phyloP scores from a whole-genome alignment of 352 stramenopile species.

The Thraustochytrium sp. region DNA sequence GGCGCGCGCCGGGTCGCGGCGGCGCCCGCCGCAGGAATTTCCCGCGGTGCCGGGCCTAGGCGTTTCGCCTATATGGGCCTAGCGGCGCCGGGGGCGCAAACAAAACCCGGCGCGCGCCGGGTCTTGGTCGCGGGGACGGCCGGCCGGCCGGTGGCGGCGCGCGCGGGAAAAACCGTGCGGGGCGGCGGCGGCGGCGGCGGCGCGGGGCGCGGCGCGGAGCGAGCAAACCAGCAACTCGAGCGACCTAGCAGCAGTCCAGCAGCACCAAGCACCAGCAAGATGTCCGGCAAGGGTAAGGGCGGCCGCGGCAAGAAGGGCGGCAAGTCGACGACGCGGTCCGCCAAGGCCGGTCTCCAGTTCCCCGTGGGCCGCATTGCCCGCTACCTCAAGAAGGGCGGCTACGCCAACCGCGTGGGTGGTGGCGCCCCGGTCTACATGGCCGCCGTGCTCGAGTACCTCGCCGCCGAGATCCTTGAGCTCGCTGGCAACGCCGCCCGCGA shows the following conservation, averaged over 20 bases:
- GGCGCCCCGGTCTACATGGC: slow-evolving; percentile 89
- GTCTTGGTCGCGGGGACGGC: background rate
- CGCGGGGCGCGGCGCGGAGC: too few species aligned
- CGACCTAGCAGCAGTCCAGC: slow-evolving; percentile 14
- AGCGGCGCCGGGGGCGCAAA: background rate
- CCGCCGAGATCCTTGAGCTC: slow-evolving; percentile 80
- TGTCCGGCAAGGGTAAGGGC: slow-evolving; percentile 72
- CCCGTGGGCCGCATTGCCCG: slow-evolving; percentile 85
- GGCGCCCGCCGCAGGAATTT: too few species aligned
- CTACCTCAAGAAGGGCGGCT: slow-evolving; percentile 85
- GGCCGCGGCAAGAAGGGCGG: slow-evolving; percentile 63
- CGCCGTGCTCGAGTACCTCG: slow-evolving; percentile 78
- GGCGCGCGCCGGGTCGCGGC: too few species aligned
- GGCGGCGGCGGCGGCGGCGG: background rate
- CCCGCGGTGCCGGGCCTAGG: too few species aligned
- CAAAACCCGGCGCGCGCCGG: background rate
- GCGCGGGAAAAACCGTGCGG: background rate
- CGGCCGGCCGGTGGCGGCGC: background rate
- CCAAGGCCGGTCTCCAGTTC: slow-evolving; percentile 90
- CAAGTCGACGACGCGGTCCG: slow-evolving; percentile 61
- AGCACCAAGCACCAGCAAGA: slow-evolving; percentile 48
- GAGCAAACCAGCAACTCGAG: background rate
- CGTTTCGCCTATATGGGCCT: too few species aligned
- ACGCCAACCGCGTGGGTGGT: slow-evolving; percentile 78
- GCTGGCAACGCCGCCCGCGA: slow-evolving; percentile 83